Evolutionary conservation across 176 grass and related monocot genomes (phyloP).

Genomic region (Aegilops sharonensis): DNA sequence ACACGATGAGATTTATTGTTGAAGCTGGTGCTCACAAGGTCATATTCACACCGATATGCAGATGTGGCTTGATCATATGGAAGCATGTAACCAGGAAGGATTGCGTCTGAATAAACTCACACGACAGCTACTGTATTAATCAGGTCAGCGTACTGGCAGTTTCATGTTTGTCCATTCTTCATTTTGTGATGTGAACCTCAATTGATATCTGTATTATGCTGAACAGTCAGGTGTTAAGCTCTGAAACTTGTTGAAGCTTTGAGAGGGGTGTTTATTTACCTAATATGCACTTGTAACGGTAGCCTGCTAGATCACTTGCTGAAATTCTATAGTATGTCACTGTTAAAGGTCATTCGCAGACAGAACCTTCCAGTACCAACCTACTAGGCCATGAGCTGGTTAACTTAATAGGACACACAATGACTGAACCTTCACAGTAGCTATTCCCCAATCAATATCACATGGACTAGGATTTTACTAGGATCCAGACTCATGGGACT

Average conservation of each 20-base stretch:
- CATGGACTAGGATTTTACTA: neutral
- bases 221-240: neutral
- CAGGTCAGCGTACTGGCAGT: conserved; percentile 50
- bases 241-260: neutral
- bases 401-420: neutral
- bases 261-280: neutral
- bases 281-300: neutral
- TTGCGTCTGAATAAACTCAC: conserved; percentile 85
- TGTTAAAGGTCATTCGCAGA: neutral
- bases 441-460: neutral
- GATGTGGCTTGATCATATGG: conserved; percentile 65
- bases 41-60: conserved; percentile 43
- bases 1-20: neutral
- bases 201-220: neutral
- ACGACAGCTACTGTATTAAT: conserved; percentile 71
- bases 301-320: neutral
- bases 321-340: neutral
- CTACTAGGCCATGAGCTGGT: neutral
- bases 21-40: neutral
- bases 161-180: conserved; percentile 5
- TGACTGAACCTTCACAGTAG: neutral
- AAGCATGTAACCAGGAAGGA: conserved; percentile 60
- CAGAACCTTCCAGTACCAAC: neutral
- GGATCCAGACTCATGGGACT: neutral
- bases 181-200: neutral